A percentile compares a stretch with the other conserved stretches of the same genome.
These are phyloP conservation scores for Leccinum rimulosum DNA, from an alignment of 768 basidiomycete species.

Conservation along the genomic window DNA sequence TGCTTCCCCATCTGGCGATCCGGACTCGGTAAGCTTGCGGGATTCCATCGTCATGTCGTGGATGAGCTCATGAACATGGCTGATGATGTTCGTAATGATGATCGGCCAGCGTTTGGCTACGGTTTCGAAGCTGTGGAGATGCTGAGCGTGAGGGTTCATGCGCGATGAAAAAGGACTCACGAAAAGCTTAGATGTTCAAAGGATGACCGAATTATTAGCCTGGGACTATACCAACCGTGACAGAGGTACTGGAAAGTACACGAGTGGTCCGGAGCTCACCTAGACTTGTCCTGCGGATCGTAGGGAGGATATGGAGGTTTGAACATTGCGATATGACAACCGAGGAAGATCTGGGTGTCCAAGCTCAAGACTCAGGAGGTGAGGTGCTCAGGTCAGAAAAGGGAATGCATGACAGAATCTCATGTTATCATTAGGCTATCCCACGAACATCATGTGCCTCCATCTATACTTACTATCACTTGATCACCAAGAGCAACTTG, in stretches of 20 bases:
- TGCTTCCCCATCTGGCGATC: constrained; percentile 1
- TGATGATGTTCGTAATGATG: constrained; percentile 79
- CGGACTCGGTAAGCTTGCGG: constrained; percentile 16
- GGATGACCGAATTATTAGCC: constrained; percentile 2
- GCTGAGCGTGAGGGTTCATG: not conserved
- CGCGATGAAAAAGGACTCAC: constrained; percentile 35
- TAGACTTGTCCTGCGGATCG: constrained; percentile 66
- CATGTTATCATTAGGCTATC: too few species aligned
- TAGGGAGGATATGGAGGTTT: constrained; percentile 63
- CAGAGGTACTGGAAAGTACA: not conserved
- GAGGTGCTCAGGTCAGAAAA: not conserved
- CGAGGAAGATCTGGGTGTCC: not conserved
- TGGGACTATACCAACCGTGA: too few species aligned
- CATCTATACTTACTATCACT: too few species aligned
- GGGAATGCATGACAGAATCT: too few species aligned
- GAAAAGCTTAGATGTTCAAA: constrained; percentile 51
- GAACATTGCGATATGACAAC: constrained; percentile 33
- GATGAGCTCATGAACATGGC: constrained; percentile 67
- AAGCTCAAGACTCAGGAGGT: not conserved
- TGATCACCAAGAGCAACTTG: too few species aligned
- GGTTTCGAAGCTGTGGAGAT: constrained; percentile 61
- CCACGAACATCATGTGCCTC: too few species aligned
- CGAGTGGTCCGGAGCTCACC: constrained; percentile 40
- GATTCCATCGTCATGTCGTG: constrained; percentile 54
- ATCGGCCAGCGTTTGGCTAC: constrained; percentile 79